Evolutionary conservation across 331 rosid genomes (phyloP), one percentile per base, ranked within the genome.

Genomic region (Rosa hybrid): DNA sequence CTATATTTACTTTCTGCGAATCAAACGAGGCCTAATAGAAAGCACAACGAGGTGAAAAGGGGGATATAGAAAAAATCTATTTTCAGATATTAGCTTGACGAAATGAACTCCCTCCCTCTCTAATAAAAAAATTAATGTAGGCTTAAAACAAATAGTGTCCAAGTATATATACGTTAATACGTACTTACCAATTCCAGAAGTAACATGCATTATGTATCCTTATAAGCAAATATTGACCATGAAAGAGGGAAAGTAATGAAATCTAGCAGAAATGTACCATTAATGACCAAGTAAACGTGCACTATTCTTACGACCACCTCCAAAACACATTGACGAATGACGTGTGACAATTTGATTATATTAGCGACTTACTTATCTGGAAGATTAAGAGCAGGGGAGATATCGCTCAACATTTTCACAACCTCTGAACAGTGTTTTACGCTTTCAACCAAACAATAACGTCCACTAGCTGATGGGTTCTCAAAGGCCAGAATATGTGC

Each of bases 401-500:
- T 71, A 44, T 44, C 51, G 21, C 44, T 12, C 60, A 82, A 25
- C 51, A 81, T 30, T 38, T 62, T 48, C 71, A 54, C 18, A 0
- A 59, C 27, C 34, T 85, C 76, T 14, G 79, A 74, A 75, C 54
- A 21, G 63, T 75, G 86, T 16, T 7, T 12, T 2, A 51, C 38
- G 14, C 42, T 41, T 68, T 51, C 88, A 75, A 82, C 83, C 70
- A 85, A 6, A 63, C 86, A 78, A 71, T 77, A 79, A 74, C 86
- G 80, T 25, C 88, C 88, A 7, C 34, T 60, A 3, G 88, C 85
- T 6, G 88, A 78, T 21, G 83, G 53, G 74, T 25, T 67, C 78
- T 85, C 85, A 69, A 81, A 78, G 41, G 80, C 83, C 27, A 48
- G 70, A 41, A 85, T 75, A 64, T 78, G 83, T 50, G 88, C 88